Evolutionary conservation across 495 filamentous ascomycete species (phyloP), one percentile per base, ranked within the genome.

Genomic region (Saxophila tyrrhenica): DNA sequence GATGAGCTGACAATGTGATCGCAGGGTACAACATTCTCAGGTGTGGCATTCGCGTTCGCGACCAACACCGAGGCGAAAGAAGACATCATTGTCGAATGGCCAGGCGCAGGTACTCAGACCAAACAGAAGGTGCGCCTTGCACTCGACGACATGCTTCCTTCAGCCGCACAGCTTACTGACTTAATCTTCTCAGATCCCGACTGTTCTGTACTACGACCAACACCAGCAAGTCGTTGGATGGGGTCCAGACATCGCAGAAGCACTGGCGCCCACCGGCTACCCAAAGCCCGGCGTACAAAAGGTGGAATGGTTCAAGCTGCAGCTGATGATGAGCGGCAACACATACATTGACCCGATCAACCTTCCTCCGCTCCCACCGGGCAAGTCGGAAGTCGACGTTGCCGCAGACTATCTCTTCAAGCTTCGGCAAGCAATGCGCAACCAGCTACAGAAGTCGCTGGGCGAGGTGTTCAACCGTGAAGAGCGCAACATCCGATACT

Each of bases 301-400:
- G 69, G 82, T 86, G 8, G 83, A 86, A 61, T 86, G 83, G 83
- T 85, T 86, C 73, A 86, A 86, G 71, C 75, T 85, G 21, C 83
- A 86, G 70, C 73, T 86, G 43, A 86, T 86, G 83, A 70, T 86
- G 51, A 84, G 81, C 20, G 83, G 83, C 54, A 86, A 86, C 72
- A 86, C 83, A 3, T 86, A 86, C 64, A 86, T 86, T 61, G 83
- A 86, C 60, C 83, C 83, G 49, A 86, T 86, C 69, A 86, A 86
- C 74, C 74, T 86, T 52, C 83, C 83, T 15, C 83, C 83, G 32
- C 78, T 86, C 47, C 83, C 83, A 17, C 83, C 83, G 17, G 83
- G 83, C 70, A 86, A 85, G 72, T 85, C 82, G 15, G 82, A 85
- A 65, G 84, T 86, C 66, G 83, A 86, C 66, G 83, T 86, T 32